Evolutionary conservation across 208 protist genomes (phyloP), one percentile per base, ranked within the genome.

Genomic region (Wallacemonas sp.): DNA sequence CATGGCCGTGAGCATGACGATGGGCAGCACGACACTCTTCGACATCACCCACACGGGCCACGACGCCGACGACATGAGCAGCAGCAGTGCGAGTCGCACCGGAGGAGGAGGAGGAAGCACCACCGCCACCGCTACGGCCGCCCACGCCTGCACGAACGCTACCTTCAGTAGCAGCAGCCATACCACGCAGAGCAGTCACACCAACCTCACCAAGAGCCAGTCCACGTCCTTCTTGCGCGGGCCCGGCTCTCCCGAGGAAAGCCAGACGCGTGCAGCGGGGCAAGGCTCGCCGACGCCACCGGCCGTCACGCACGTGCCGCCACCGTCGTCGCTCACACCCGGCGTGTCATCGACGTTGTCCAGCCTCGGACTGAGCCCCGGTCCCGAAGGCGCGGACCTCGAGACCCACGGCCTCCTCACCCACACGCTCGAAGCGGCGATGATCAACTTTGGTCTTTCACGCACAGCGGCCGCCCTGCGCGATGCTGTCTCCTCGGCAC

Each of bases 1-100:
- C 29, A 59, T 59, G 52, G 52, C 52, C 5, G 52, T 59, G 52
- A 59, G 52, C 32, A 59, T 59, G 52, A 18, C n/a, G 16, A 59
- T 59, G 52, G 52, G 52, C 52, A 59, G 52, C 52, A 41, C 52
- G 12, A 59, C 52, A 3, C 52, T 59, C 16, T 59, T 59, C 20
- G 52, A 59, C 52, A 29, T 20, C 10, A 33, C 48, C 29, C 1
- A 14, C 11, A 3, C 7, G 5, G 52, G 32, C 12, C 5, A 33
- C 52, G 22, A 23, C 31, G n/a, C 3, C 36, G 52, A 18, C 1
- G 52, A 39, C 31, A 25, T 42, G 16, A 32, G 25, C 8, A 32
- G 18, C 48, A 55, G 25, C 48, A 33, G 25, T 18, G 8, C 5
- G 20, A 55, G 10, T 11, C 7, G 25, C 26, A 55, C 44, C 16